A percentile compares a stretch with the other conserved stretches of the same genome.
Conservation (phyloP, 108 stramenopile species). For the Cyclotella distinguenda region DNA sequence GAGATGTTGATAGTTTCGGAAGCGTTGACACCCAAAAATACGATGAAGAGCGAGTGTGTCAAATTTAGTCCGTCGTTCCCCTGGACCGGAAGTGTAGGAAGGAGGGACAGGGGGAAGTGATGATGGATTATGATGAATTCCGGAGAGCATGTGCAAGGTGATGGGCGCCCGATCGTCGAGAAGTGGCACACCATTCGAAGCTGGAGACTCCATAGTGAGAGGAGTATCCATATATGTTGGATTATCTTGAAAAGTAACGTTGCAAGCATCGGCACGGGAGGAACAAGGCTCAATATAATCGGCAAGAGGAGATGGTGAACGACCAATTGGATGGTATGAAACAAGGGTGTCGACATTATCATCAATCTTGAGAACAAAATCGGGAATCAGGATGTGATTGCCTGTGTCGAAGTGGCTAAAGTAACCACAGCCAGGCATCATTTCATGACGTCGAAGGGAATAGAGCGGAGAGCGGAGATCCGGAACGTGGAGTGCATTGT, state of each 20-base stretch:
- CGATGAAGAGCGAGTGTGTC: not conserved
- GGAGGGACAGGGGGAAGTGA: not conserved
- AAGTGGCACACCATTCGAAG: not conserved
- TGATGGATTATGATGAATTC: not conserved
- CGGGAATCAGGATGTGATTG: not conserved
- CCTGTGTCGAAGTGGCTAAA: not conserved
- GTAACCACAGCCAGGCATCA: not conserved
- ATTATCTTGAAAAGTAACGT: not conserved
- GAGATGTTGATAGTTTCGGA: not conserved
- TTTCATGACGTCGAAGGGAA: not conserved
- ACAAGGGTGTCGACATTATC: slow-evolving; percentile 5
- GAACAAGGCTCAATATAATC: slow-evolving; percentile 3
- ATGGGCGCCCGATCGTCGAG: not conserved
- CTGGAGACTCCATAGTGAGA: not conserved
- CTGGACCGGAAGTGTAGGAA: not conserved
- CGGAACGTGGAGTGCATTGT: slow-evolving; percentile 6
- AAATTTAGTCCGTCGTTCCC: slow-evolving; percentile 2
- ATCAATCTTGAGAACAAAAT: not conserved
- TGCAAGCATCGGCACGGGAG: not conserved
- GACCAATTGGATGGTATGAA: not conserved
- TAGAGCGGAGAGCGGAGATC: slow-evolving; percentile 9
- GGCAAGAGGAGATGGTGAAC: no score
- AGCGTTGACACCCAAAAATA: slow-evolving; percentile 2
- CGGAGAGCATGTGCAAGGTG: not conserved
- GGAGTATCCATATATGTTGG: not conserved